Percentiles rank a stretch among this genome's conserved stretches.
Evolutionary conservation across 2,329 filamentous ascomycete species (phyloP).

Genomic region (Teratosphaeriaceae sp.): DNA sequence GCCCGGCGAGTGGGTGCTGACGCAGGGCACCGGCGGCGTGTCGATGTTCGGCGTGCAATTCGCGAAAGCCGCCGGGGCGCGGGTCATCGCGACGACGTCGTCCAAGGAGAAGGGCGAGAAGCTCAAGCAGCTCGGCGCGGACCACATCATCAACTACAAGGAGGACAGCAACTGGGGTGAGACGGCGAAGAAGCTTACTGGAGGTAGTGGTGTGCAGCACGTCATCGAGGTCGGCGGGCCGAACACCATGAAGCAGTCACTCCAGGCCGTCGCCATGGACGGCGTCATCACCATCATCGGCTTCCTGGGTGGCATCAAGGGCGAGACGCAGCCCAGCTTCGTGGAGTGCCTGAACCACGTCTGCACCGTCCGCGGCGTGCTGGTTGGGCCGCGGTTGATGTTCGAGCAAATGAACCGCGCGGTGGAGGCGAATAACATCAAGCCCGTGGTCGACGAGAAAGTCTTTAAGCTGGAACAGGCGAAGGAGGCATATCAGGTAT

Average conservation of each 20-base stretch:
- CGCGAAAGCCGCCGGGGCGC: conserved; percentile 47
- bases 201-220: conserved; percentile 54
- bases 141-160: conserved; percentile 53
- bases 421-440: conserved; percentile 53
- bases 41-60: conserved; percentile 58
- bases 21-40: conserved; percentile 66
- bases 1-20: conserved; percentile 48
- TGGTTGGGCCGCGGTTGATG: conserved; percentile 49
- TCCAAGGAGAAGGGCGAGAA: conserved; percentile 42
- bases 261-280: conserved; percentile 38
- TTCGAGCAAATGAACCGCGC: conserved; percentile 55
- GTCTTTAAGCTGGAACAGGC: conserved; percentile 47
- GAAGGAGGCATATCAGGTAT: conserved; percentile 41
- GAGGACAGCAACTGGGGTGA: conserved; percentile 49
- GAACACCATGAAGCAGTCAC: conserved; percentile 50
- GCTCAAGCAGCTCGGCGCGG: conserved; percentile 48
- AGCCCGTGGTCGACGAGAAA: conserved; percentile 54
- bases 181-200: conserved; percentile 45
- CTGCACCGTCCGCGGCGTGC: conserved; percentile 51
- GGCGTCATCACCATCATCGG: conserved; percentile 52
- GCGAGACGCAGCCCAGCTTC: conserved; percentile 42
- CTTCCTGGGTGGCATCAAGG: conserved; percentile 47
- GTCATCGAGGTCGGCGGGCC: conserved; percentile 60
- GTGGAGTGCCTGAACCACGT: conserved; percentile 45
- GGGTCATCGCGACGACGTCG: conserved; percentile 53